Evolutionary conservation across 352 stramenopile species (phyloP).

Genomic region (Globisporangium orthogonon): DNA sequence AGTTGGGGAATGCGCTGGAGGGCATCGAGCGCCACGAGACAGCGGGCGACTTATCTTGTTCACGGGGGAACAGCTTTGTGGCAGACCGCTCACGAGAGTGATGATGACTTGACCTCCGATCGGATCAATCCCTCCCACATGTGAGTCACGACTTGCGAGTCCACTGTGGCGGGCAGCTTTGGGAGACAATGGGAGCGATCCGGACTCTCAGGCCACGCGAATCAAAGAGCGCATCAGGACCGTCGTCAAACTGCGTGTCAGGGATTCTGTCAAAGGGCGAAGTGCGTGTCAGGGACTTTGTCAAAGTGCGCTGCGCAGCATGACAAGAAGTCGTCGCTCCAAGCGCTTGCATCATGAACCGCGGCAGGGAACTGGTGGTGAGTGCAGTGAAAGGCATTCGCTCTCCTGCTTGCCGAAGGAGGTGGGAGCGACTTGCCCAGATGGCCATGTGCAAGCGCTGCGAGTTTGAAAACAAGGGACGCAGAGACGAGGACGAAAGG

Average conservation of each 20-base stretch:
- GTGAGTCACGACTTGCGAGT: not conserved
- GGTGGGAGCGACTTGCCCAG: not conserved
- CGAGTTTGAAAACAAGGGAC: not conserved
- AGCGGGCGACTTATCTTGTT: too few relatives aligned
- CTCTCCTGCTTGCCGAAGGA: not conserved
- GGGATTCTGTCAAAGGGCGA: too few relatives aligned
- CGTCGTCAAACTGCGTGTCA: not conserved
- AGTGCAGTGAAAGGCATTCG: not conserved
- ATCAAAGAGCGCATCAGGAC: too few relatives aligned
- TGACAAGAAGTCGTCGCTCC: not conserved
- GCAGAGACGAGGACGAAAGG: not conserved
- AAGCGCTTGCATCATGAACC: not conserved
- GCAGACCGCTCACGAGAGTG: too few relatives aligned
- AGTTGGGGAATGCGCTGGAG: constrained; percentile 7
- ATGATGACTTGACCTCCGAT: not conserved
- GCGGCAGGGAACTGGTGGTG: not conserved
- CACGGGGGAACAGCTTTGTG: not conserved
- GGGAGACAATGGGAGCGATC: not conserved
- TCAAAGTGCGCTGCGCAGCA: not conserved
- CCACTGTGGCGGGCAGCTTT: not conserved
- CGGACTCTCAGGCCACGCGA: not conserved
- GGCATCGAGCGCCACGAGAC: not conserved
- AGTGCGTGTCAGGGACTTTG: too few relatives aligned
- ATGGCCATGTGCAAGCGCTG: constrained; percentile 5
- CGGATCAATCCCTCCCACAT: not conserved